phyloP scores from a whole-genome alignment of 441 rosid species.

The Melastoma candidum region DNA sequence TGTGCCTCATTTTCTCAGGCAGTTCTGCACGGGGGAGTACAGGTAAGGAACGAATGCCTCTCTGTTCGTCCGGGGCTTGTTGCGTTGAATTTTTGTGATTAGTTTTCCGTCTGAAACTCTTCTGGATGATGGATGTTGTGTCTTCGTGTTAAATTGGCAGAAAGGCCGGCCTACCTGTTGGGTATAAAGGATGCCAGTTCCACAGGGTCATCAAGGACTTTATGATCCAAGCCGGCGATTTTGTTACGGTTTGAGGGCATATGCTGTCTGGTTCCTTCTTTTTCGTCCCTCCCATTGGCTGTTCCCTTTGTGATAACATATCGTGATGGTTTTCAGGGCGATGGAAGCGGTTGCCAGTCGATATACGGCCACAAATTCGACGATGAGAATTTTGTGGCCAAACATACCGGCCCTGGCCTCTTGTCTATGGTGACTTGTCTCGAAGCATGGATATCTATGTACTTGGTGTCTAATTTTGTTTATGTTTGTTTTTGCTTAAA shows the following conservation, averaged over 20 bases:
- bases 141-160: slow-evolving; percentile 30
- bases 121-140: not conserved
- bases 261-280: not conserved
- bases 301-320: not conserved
- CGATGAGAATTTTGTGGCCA: slow-evolving; percentile 81
- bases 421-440: slow-evolving; percentile 67
- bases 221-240: slow-evolving; percentile 97
- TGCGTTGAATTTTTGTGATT: too few relatives aligned
- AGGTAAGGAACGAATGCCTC: slow-evolving; percentile 28
- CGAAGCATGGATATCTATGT: not conserved
- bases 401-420: slow-evolving; percentile 94
- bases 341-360: slow-evolving; percentile 87
- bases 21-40: slow-evolving; percentile 90
- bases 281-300: not conserved
- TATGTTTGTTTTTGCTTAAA: not conserved
- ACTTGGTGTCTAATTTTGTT: not conserved
- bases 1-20: slow-evolving; percentile 36
- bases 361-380: slow-evolving; percentile 81
- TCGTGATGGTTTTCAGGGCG: slow-evolving; percentile 48
- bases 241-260: slow-evolving; percentile 45
- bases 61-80: not conserved
- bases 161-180: slow-evolving; percentile 83
- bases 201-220: slow-evolving; percentile 94
- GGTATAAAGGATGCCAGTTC: slow-evolving; percentile 86
- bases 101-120: too few relatives aligned